Evolutionary conservation across 2,329 filamentous ascomycete species (phyloP).

Genomic region (Aureobasidium sp.): DNA sequence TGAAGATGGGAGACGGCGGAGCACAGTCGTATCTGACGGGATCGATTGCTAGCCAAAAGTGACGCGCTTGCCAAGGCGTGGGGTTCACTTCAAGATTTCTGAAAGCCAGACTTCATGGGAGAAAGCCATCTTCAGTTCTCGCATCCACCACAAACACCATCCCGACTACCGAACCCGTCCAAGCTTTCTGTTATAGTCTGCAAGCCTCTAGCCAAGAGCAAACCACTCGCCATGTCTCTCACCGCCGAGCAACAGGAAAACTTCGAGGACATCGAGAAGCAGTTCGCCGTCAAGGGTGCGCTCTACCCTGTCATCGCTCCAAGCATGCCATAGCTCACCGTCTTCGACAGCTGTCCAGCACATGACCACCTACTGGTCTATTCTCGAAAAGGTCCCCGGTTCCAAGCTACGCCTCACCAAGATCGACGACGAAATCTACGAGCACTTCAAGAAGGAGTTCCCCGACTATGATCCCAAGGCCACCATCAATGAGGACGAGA

Average conservation of each 20-base stretch:
- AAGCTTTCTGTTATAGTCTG: background rate
- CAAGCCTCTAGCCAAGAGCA: background rate
- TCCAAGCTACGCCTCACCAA: conserved; percentile 86
- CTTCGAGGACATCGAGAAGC: conserved; percentile 75
- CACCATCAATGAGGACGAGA: conserved; percentile 79
- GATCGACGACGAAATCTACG: conserved; percentile 88
- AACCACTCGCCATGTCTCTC: conserved; percentile 26
- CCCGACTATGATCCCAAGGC: conserved; percentile 81
- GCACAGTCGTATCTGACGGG: background rate
- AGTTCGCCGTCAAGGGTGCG: conserved; percentile 91
- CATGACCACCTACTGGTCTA: conserved; percentile 93
- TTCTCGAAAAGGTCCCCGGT: conserved; percentile 83
- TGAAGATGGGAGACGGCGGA: background rate
- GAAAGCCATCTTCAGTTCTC: background rate
- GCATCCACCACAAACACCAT: background rate
- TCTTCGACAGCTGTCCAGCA: conserved; percentile 65
- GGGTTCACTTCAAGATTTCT: conserved; percentile 7
- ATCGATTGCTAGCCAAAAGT: background rate
- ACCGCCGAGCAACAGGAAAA: conserved; percentile 56
- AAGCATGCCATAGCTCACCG: background rate
- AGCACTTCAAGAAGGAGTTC: conserved; percentile 78
- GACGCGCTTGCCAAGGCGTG: conserved; percentile 6
- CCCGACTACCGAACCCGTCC: background rate
- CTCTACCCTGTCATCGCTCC: background rate
- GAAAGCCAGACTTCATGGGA: background rate